Percentiles rank a stretch among this genome's conserved stretches.
Conservation (phyloP, 768 basidiomycete species). For the Asterophora lycoperdoides region DNA sequence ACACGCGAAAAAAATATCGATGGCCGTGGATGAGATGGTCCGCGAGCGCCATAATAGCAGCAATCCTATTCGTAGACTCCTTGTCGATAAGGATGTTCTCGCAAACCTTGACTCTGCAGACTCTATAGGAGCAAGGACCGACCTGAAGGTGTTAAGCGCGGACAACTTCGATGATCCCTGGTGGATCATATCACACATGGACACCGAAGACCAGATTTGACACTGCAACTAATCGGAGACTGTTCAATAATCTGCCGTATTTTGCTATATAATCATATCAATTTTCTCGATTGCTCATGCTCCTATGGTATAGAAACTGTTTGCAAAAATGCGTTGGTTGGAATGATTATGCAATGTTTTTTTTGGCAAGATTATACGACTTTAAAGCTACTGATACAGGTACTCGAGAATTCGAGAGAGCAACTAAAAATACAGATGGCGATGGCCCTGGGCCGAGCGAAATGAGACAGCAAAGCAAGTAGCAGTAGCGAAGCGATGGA, state of each 20-base stretch:
- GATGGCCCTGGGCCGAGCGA: neutral
- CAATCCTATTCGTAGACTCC: slow-evolving; percentile 20
- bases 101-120: slow-evolving; percentile 7
- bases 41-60: slow-evolving; percentile 12
- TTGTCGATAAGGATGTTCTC: slow-evolving; percentile 28
- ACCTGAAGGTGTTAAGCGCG: slow-evolving; percentile 14
- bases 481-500: neutral
- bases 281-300: no score
- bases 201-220: slow-evolving; percentile 6
- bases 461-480: neutral
- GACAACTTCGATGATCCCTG: slow-evolving; percentile 28
- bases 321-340: no score
- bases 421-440: neutral
- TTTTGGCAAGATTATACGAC: neutral
- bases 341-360: neutral
- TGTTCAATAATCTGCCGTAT: no score
- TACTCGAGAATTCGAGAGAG: neutral
- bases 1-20: slow-evolving; percentile 17
- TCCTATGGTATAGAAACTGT: no score
- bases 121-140: slow-evolving; percentile 7
- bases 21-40: slow-evolving; percentile 16
- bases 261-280: no score
- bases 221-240: neutral
- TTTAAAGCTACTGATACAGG: slow-evolving; percentile 4
- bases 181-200: slow-evolving; percentile 24